Percentiles rank a stretch among this genome's conserved stretches.
phyloP scores from a whole-genome alignment of 768 basidiomycete species.

The Astraeus odoratus region DNA sequence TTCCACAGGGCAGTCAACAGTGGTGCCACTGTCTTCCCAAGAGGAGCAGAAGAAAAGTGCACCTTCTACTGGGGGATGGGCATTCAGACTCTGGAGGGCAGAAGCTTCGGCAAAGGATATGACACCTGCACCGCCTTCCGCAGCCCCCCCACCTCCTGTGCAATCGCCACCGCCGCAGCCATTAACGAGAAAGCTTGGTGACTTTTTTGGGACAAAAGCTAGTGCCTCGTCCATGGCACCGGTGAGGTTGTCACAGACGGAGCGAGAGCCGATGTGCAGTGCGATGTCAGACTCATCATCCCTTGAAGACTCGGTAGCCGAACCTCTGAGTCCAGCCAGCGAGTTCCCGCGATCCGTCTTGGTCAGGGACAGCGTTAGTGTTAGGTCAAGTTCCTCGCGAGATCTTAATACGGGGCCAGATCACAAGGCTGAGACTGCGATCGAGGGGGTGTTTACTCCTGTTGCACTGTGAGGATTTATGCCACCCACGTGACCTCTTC shows the following conservation, averaged over 20 bases:
- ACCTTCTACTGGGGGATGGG: slow-evolving; percentile 43
- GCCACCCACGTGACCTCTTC: too few species aligned
- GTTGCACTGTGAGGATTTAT: slow-evolving; percentile 28
- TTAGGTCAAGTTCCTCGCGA: slow-evolving; percentile 21
- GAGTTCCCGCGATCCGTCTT: slow-evolving; percentile 22
- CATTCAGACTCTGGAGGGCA: slow-evolving; percentile 64
- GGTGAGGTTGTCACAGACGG: slow-evolving; percentile 16
- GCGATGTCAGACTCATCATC: slow-evolving; percentile 31
- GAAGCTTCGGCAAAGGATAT: slow-evolving; percentile 27
- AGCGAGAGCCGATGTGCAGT: slow-evolving; percentile 20
- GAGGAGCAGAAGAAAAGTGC: slow-evolving; percentile 27
- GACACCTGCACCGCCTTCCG: slow-evolving; percentile 13
- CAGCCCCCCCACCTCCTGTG: slow-evolving; percentile 14
- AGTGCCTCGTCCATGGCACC: slow-evolving; percentile 43
- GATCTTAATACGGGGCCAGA: slow-evolving; percentile 25
- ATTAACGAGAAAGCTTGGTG: slow-evolving; percentile 60
- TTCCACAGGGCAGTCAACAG: slow-evolving; percentile 5
- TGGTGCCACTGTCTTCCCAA: slow-evolving; percentile 15
- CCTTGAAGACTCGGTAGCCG: slow-evolving; percentile 29
- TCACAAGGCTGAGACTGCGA: slow-evolving; percentile 11
- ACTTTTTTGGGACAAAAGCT: slow-evolving; percentile 56
- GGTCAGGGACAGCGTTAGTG: slow-evolving; percentile 24
- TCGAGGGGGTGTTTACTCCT: slow-evolving; percentile 17
- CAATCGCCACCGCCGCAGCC: slow-evolving; percentile 33
- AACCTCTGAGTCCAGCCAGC: slow-evolving; percentile 28